Base-by-base conservation (phyloP, 2,329 filamentous ascomycete genomes). In the Fusarium annulatum region DNA sequence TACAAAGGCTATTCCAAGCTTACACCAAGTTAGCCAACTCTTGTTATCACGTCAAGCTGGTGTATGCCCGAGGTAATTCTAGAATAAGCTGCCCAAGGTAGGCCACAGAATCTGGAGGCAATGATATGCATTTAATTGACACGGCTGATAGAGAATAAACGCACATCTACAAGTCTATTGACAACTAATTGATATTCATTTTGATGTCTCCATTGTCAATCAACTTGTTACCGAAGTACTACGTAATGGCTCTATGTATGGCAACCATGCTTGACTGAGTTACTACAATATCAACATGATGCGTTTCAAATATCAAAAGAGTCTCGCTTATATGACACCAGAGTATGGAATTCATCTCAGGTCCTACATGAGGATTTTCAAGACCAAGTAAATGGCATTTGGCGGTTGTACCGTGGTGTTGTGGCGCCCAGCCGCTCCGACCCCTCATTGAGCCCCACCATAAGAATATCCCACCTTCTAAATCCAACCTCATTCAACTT, bases 401-500 rank as follows among this genome's bases (percentile, higher is more conserved):
- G 26, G 38, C 7, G 16, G 23, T 18, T 30, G n/a, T 41, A 21
- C 11, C 16, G 18, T 72, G 51, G 59, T 66, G 56, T 69, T 65
- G 70, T 71, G 69, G 69, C 64, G 64, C 48, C 46, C 52, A 69
- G 61, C 26, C 34, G 59, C 30, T 34, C n/a, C 30, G 6, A 30
- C 67, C 61, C 61, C 61, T 72, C 64, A 46, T 56, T 42, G 34
- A 55, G 72, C 69, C 72, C 72, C 72, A 73, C 72, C 65, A 70
- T 49, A 39, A 42, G 61, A 70, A 70, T 72, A 72, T 73, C 71
- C 63, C 64, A 73, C 65, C 52, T 66, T 70, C 55, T 58, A 33
- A 49, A 58, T 38, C 53, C 56, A 73, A 72, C 59, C 61, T 64
- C 72, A 64, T 60, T 45, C 65, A 70, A 57, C 72, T 70, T 52